These are phyloP conservation scores for Carex littledalei DNA, from an alignment of 176 grass and related monocot genomes.

Conservation along the genomic window DNA sequence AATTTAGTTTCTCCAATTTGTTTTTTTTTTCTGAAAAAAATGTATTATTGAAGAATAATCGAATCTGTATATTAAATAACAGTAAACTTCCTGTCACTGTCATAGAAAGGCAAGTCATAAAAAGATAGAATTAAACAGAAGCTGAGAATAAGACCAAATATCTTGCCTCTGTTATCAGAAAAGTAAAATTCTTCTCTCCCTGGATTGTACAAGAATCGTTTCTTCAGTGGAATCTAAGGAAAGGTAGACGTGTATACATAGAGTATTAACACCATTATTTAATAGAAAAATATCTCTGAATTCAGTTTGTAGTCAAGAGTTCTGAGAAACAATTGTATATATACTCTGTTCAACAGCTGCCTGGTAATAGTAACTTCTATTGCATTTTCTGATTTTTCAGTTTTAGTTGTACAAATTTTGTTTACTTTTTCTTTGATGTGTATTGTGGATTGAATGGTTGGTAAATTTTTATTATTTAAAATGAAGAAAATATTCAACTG, in stretches of 20 bases:
- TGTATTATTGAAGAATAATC: not conserved
- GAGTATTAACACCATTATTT: not conserved
- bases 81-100: not conserved
- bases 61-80: not conserved
- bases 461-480: not conserved
- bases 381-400: not conserved
- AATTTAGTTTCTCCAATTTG: not conserved
- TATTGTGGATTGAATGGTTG: not conserved
- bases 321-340: not conserved
- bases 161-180: slow-evolving; percentile 20
- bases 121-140: not conserved
- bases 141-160: not conserved
- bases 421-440: not conserved
- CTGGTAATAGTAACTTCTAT: not conserved
- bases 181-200: slow-evolving; percentile 17
- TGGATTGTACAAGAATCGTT: not conserved
- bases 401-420: not conserved
- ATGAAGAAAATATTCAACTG: not conserved
- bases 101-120: not conserved
- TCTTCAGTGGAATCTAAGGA: not conserved
- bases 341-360: not conserved
- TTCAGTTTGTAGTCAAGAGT: not conserved
- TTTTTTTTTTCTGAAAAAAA: not conserved
- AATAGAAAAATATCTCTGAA: not conserved
- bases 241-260: slow-evolving; percentile 11